These are phyloP conservation scores for Butyriboletus loyo DNA, from an alignment of 768 basidiomycete species.

Conservation along the genomic window DNA sequence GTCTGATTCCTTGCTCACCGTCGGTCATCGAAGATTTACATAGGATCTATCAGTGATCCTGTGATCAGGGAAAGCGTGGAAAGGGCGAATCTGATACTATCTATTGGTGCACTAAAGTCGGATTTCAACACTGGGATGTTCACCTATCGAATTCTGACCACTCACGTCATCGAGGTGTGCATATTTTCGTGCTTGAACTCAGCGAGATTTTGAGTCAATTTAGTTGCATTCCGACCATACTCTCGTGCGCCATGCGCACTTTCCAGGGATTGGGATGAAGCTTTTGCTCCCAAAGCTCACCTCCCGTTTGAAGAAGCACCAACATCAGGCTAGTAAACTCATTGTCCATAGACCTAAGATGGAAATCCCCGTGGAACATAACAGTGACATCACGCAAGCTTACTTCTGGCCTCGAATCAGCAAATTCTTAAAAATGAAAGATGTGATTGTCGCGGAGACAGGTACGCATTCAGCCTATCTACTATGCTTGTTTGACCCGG, in stretches of 20 bases:
- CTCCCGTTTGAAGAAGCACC: constrained; percentile 45
- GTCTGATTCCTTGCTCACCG: background rate
- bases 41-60: constrained; percentile 68
- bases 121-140: constrained; percentile 93
- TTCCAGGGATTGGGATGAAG: constrained; percentile 72
- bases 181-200: background rate
- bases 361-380: constrained; percentile 48
- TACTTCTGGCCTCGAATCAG: constrained; percentile 84
- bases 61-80: constrained; percentile 71
- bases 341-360: constrained; percentile 42
- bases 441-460: constrained; percentile 86
- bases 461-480: constrained; percentile 41
- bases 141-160: constrained; percentile 64
- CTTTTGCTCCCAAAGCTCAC: constrained; percentile 70
- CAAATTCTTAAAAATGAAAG: constrained; percentile 65
- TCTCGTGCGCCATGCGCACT: constrained; percentile 60
- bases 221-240: constrained; percentile 78
- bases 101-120: constrained; percentile 63
- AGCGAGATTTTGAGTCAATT: background rate
- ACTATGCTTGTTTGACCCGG: background rate
- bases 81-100: constrained; percentile 68
- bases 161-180: constrained; percentile 60
- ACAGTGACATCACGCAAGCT: constrained; percentile 62
- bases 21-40: constrained; percentile 54
- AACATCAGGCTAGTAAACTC: constrained; percentile 39